Evolutionary conservation across 2,329 filamentous ascomycete genomes (phyloP).

Genomic region (Pseudogymnoascus verrucosus): DNA sequence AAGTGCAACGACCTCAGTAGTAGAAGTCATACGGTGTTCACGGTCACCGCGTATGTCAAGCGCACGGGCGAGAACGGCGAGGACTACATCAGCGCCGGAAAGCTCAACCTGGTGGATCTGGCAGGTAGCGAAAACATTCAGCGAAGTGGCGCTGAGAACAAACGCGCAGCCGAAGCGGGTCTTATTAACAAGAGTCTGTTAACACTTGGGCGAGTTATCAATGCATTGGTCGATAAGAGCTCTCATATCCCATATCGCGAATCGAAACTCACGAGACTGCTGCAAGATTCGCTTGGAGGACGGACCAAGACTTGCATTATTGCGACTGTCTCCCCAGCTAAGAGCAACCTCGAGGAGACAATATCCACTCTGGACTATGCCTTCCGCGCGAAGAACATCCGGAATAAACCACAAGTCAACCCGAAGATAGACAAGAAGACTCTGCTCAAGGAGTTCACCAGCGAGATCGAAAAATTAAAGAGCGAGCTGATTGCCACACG

Average conservation of each 20-base stretch:
- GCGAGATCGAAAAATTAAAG: constrained; percentile 90
- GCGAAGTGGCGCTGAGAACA: constrained; percentile 94
- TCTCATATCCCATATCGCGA: constrained; percentile 87
- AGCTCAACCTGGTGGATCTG: constrained; percentile 92
- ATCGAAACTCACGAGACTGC: constrained; percentile 86
- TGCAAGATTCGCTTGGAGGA: constrained; percentile 94
- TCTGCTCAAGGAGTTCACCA: constrained; percentile 78
- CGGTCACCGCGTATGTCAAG: constrained; percentile 86
- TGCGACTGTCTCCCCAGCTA: constrained; percentile 88
- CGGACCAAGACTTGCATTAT: constrained; percentile 98
- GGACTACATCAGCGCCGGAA: constrained; percentile 83
- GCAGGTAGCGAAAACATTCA: constrained; percentile 98
- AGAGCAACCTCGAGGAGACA: constrained; percentile 93
- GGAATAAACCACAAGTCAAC: constrained; percentile 95
- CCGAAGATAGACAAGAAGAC: constrained; percentile 89
- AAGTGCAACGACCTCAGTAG: constrained; percentile 99
- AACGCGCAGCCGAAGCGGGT: constrained; percentile 89
- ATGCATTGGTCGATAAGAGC: constrained; percentile 84
- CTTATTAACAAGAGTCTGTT: constrained; percentile 97
- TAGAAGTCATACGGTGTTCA: constrained; percentile 95
- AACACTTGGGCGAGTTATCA: constrained; percentile 92
- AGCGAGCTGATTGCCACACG: constrained; percentile 87
- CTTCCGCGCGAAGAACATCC: constrained; percentile 96
- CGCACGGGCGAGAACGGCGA: constrained; percentile 74
- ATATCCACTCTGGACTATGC: constrained; percentile 98